Evolutionary conservation across 2,329 filamentous ascomycete genomes (phyloP), one percentile per base, ranked within the genome.

Genomic region (Ceratocystis eucalypticola): DNA sequence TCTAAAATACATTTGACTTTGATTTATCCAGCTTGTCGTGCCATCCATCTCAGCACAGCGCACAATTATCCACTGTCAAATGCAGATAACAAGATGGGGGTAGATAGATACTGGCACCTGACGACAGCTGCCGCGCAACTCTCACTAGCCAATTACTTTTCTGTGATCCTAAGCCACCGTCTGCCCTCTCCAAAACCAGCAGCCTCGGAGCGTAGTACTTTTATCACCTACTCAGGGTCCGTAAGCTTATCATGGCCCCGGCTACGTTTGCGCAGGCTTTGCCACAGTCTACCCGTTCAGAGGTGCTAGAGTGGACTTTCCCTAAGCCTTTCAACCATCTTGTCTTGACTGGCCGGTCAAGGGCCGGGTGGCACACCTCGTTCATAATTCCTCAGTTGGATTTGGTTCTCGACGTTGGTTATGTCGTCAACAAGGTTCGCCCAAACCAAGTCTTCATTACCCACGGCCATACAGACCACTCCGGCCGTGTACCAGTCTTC

Each of bases 281-380:
- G 12, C 74, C 77, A 0, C 78, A 79, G 48, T 76, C 77, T 1
- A 67, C 74, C 2, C 75, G 76, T 7, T 80, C 78, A 25, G 73
- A 76, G n/a, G 71, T 79, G 22, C 73, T 80, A 0, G 77, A 79
- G 67, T 80, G 77, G 77, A 72, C 71, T 10, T 77, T 80, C 67
- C 78, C 79, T 5, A 75, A 74, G 41, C 78, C 78, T 0, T 74
- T 77, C 68, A 72, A 74, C 63, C 74, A 78, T 61, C 74, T 74
- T 65, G 73, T 77, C 3, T 73, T 81, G 8, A 79, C 78, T 1
- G 79, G 79, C 65, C 75, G 75, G 30, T 80, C 79, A 6, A 77
- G 79, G 15, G 79, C 79, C 5, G 79, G 79, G 15, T 80, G 79
- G 79, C 78, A 80, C 71, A 81, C 79, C 1, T 80, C 78, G 4